Conservation (phyloP, 2,329 filamentous ascomycete species). For the Cryphonectria parasitica region DNA sequence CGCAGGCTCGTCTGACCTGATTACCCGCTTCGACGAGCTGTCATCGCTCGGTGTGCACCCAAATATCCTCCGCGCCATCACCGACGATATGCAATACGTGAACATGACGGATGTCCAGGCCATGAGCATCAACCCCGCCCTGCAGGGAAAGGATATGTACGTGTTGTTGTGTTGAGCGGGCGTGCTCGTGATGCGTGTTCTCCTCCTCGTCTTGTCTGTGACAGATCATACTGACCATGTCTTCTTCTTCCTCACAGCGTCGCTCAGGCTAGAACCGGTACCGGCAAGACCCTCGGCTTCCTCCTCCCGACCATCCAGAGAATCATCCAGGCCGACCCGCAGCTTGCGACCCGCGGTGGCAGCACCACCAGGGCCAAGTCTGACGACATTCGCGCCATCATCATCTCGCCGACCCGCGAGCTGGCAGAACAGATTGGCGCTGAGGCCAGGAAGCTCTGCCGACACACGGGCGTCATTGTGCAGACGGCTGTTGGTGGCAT, state of each 20-base stretch:
- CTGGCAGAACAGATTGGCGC: constrained; percentile 79
- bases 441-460: constrained; percentile 73
- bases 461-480: constrained; percentile 66
- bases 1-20: constrained; percentile 32
- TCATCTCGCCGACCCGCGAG: constrained; percentile 81
- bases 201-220: neutral
- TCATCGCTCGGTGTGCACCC: constrained; percentile 58
- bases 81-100: constrained; percentile 72
- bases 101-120: constrained; percentile 93
- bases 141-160: constrained; percentile 83
- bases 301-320: constrained; percentile 83
- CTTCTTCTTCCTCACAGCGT: constrained; percentile 56
- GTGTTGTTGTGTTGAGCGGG: constrained; percentile 40
- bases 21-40: constrained; percentile 52
- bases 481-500: constrained; percentile 91
- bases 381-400: constrained; percentile 68
- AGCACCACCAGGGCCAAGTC: constrained; percentile 44
- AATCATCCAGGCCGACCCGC: constrained; percentile 68
- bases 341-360: constrained; percentile 53
- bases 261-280: constrained; percentile 95
- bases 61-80: constrained; percentile 70
- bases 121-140: constrained; percentile 77
- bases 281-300: constrained; percentile 95
- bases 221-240: neutral
- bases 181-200: neutral